These are phyloP conservation scores for Golubevia pallescens DNA, from an alignment of 1,284 basidiomycete species.

Conservation along the genomic window DNA sequence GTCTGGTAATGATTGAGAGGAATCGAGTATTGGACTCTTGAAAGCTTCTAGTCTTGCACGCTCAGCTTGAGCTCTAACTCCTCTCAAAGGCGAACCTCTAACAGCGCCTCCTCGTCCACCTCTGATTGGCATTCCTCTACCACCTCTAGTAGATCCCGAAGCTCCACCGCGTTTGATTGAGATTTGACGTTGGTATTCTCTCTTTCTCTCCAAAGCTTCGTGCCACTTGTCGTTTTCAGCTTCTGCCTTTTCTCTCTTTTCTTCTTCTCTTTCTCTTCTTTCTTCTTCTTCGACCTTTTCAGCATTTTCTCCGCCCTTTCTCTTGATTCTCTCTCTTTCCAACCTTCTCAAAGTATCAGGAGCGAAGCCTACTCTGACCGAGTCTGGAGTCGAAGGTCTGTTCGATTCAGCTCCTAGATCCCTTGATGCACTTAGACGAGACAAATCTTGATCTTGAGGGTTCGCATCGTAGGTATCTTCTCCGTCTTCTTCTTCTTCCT, in stretches of 20 bases:
- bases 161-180: background rate
- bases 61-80: background rate
- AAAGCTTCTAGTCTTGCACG: background rate
- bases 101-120: background rate
- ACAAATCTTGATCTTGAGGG: background rate
- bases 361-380: background rate
- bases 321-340: background rate
- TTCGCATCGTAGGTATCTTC: background rate
- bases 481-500: background rate
- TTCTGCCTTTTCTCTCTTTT: background rate
- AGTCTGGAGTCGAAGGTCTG: background rate
- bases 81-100: background rate
- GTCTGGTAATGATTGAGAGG: background rate
- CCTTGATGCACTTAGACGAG: background rate
- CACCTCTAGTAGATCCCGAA: background rate
- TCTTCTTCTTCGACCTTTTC: background rate
- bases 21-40: background rate
- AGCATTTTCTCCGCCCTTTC: background rate
- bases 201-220: background rate
- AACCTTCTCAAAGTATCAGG: background rate
- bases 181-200: background rate
- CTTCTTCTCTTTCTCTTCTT: background rate
- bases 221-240: background rate
- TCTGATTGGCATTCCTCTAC: background rate
- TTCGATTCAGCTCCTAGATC: background rate